phyloP scores from a whole-genome alignment of 176 grass and related monocot species.

The Juncus effusus region DNA sequence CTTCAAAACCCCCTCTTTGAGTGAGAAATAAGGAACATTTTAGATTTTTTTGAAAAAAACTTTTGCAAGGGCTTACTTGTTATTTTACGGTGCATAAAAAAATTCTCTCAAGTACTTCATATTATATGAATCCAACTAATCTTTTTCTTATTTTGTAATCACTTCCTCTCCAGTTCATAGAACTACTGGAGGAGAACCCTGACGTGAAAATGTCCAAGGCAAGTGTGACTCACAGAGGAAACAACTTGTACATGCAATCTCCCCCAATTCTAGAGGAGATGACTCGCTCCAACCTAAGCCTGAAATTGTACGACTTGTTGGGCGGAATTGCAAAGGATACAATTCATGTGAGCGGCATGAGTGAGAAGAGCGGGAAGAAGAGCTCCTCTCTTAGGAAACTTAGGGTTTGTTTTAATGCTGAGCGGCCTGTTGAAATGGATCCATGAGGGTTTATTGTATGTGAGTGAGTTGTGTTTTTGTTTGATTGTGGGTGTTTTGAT shows the following conservation, averaged over 20 bases:
- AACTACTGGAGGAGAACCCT: conserved; percentile 59
- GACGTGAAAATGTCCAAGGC: conserved; percentile 57
- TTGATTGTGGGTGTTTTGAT: conserved; percentile 16
- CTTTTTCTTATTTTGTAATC: conserved; percentile 9
- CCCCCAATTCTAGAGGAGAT: conserved; percentile 80
- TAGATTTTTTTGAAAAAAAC: neutral
- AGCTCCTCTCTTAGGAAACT: conserved; percentile 68
- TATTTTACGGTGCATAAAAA: neutral
- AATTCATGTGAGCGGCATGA: conserved; percentile 55
- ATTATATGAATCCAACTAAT: conserved; percentile 10
- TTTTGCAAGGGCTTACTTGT: neutral
- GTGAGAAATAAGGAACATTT: too few relatives aligned
- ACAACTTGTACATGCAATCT: conserved; percentile 91
- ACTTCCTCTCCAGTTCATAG: conserved; percentile 61
- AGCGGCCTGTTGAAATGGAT: conserved; percentile 51
- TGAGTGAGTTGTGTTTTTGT: conserved; percentile 18
- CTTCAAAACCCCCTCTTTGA: too few relatives aligned
- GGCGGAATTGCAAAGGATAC: conserved; percentile 40
- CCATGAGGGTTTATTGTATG: conserved; percentile 31
- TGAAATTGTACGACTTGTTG: conserved; percentile 62
- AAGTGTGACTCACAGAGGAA: conserved; percentile 64
- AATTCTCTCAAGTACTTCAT: neutral
- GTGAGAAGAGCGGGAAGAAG: conserved; percentile 69
- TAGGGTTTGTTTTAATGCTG: conserved; percentile 54
- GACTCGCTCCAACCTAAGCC: conserved; percentile 60